These are phyloP conservation scores for Echeveria elegans DNA, from an alignment of 164 flowering plant genomes.

Conservation along the genomic window DNA sequence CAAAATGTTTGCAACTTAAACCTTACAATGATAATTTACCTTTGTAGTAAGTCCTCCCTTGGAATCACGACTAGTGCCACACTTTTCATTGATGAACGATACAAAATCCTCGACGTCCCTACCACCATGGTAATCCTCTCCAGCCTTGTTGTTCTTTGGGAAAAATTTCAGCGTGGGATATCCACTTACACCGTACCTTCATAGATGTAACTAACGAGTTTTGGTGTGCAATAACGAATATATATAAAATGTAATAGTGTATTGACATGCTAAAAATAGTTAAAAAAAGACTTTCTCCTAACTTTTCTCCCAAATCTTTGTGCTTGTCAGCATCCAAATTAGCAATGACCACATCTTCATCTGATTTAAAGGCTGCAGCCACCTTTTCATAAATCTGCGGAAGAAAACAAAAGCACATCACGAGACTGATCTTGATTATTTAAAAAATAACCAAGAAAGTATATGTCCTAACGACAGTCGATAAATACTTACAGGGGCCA, in stretches of 20 bases:
- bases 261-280: not conserved
- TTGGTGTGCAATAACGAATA: not conserved
- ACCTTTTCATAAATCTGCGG: constrained; percentile 80
- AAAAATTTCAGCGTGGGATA: constrained; percentile 92
- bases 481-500: constrained; percentile 75
- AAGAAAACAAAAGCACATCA: not conserved
- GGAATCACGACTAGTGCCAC: constrained; percentile 83
- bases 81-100: constrained; percentile 74
- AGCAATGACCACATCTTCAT: constrained; percentile 81
- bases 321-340: constrained; percentile 87
- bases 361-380: constrained; percentile 77
- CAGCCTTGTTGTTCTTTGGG: constrained; percentile 86
- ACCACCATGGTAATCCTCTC: constrained; percentile 94
- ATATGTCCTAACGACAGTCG: not conserved
- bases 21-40: constrained; percentile 26
- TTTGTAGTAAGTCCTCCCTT: constrained; percentile 76
- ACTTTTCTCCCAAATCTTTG: constrained; percentile 70
- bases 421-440: not conserved
- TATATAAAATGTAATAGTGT: not conserved
- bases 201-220: not conserved
- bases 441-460: not conserved
- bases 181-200: constrained; percentile 90
- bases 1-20: not conserved
- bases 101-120: constrained; percentile 84
- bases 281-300: constrained; percentile 2